Evolutionary conservation across 345 rosid genomes (phyloP), one percentile per base, ranked within the genome.

Genomic region (Luvunga scandens): DNA sequence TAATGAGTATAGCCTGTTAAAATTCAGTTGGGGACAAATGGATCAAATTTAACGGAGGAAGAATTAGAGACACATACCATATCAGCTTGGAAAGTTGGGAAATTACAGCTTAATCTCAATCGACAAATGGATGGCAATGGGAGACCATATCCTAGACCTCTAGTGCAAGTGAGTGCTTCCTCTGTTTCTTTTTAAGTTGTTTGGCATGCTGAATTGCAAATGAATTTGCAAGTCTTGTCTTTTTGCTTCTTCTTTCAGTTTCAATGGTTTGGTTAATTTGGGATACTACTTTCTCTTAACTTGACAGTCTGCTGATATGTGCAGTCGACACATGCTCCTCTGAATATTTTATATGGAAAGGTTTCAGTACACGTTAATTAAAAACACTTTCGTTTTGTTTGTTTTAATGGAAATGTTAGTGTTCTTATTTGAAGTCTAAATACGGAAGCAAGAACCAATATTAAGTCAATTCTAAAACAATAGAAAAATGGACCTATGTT

Each of bases 61-160:
- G 95, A 93, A 78, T 85, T 93, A 74, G 97, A 93, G 81, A 90
- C 94, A 1, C 97, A 89, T 83, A 90, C 98, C n/a, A 94, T 97
- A 84, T 90, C 98, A 59, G 98, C 98, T 68, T 97, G 99, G 99
- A 97, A 97, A 84, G 97, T 90, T 78, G 97, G 90, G 33, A 94
- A 91, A 85, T 83, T 88, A 72, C 86, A 89, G 72, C 88, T 93
- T 75, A 87, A 83, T 75, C 87, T 91, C 75, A 90, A 83, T 77
- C 81, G 93, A 79, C 98, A 94, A 83, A 80, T 78, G 76, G 97
- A 94, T 86, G 92, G 85, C 78, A 84, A 79, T 82, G 91, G 87
- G 57, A 84, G 85, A 81, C 81, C 88, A 34, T 82, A 66, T 78
- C 81, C 91, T 64, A 85, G 90, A 81, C 80, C 30, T 79, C 88